phyloP scores from a whole-genome alignment of 2,329 filamentous ascomycete genomes.

The Phialemonium atrogriseum region DNA sequence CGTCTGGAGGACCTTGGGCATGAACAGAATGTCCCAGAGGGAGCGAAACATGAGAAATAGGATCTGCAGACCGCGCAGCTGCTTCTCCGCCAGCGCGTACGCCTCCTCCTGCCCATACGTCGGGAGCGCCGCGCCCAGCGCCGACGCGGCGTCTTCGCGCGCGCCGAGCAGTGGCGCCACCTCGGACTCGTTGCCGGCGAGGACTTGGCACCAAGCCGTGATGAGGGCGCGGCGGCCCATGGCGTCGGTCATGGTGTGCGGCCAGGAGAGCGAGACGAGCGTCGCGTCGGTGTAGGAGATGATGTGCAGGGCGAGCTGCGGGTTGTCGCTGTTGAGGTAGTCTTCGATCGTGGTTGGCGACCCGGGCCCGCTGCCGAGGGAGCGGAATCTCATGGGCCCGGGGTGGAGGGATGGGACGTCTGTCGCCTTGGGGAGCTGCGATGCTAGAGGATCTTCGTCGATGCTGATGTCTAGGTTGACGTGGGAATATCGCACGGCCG shows the following conservation, averaged over 20 bases:
- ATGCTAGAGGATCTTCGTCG: conserved; percentile 30
- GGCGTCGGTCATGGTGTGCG: conserved; percentile 39
- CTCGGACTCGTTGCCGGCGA: conserved; percentile 32
- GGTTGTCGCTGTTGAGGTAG: conserved; percentile 30
- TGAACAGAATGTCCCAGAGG: conserved; percentile 22
- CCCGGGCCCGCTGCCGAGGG: conserved; percentile 14
- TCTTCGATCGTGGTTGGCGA: conserved; percentile 26
- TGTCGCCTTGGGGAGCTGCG: conserved; percentile 24
- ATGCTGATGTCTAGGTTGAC: conserved; percentile 25
- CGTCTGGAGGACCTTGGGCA: conserved; percentile 21
- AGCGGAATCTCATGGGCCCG: conserved; percentile 15
- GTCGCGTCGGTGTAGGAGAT: conserved; percentile 41
- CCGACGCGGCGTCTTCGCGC: conserved; percentile 25
- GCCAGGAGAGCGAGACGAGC: conserved; percentile 34
- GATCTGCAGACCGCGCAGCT: conserved; percentile 18
- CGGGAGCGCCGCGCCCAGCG: conserved; percentile 7
- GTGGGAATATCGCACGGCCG: conserved; percentile 31
- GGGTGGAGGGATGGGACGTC: conserved; percentile 19
- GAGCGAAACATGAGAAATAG: conserved; percentile 24
- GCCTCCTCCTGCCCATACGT: conserved; percentile 18
- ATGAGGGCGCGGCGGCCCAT: conserved; percentile 33
- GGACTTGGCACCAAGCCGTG: conserved; percentile 34
- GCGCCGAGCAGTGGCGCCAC: conserved; percentile 24
- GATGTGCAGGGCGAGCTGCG: conserved; percentile 38
- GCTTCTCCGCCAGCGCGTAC: conserved; percentile 15